Conservation (phyloP, 108 stramenopile genomes). For the Conticribra guillardii region DNA sequence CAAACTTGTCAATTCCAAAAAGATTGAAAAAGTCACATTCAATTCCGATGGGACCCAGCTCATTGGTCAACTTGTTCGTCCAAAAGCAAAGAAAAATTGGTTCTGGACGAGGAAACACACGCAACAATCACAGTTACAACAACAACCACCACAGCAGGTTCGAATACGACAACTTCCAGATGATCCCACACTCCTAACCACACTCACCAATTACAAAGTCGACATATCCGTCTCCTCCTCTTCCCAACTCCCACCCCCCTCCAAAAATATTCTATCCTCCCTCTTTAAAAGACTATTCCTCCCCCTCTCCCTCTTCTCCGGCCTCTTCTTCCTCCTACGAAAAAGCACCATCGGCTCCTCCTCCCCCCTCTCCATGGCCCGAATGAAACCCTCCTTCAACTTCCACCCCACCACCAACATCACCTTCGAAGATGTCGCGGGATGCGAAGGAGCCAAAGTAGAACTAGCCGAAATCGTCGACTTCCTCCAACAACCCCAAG, state of each 20-base stretch:
- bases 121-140: neutral
- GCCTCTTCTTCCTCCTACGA: conserved; percentile 91
- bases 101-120: neutral
- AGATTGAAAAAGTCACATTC: conserved; percentile 86
- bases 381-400: conserved; percentile 57
- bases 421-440: conserved; percentile 96
- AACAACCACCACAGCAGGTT: conserved; percentile 45
- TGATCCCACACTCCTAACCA: conserved; percentile 87
- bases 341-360: conserved; percentile 6
- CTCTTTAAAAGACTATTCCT: conserved; percentile 63
- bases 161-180: conserved; percentile 90
- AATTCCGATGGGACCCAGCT: conserved; percentile 87
- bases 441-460: conserved; percentile 94
- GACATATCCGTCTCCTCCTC: conserved; percentile 42
- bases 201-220: conserved; percentile 85
- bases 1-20: conserved; percentile 60
- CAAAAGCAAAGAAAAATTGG: conserved; percentile 7
- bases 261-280: conserved; percentile 20
- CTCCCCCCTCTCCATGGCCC: conserved; percentile 46
- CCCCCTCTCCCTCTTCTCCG: conserved; percentile 79
- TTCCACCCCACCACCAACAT: conserved; percentile 82
- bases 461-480: conserved; percentile 97
- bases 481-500: conserved; percentile 93
- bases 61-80: conserved; percentile 52
- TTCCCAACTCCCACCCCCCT: neutral